Evolutionary conservation across 768 basidiomycete species (phyloP), one percentile per base, ranked within the genome.

Genomic region (Holtermannia corniformis): DNA sequence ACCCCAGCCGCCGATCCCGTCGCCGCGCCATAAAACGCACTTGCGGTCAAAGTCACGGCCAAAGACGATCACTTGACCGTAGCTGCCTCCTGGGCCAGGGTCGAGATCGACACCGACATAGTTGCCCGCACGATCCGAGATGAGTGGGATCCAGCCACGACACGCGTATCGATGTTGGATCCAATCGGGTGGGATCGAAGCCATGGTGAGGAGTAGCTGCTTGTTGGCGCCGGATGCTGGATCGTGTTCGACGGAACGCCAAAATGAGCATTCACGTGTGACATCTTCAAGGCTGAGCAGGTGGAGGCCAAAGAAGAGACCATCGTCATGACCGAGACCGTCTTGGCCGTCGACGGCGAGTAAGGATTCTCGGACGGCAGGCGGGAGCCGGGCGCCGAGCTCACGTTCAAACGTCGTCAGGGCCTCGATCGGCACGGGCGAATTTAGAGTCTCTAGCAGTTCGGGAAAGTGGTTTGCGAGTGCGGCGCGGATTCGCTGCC

Each of bases 11-110:
- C 80, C 82, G 14, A 80, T 78, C 5, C 91, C 90, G 52, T 96
- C 90, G 5, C 95, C 95, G 48, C 80, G 78, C 83, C 85, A 96
- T 44, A 97, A 76, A 41, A 97, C 92, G 32, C 95, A 87, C 69
- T 99, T 99, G 11, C 89, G 86, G 73, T 99, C 95, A 72, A 97
- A 96, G 68, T 97, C 95, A 47, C 95, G 81, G n/a, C 95, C 95
- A 70, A 97, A 99, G 46, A 96, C 84, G 53, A 99, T 95, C 44
- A 96, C 93, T 69, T 99, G 95, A 4, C 95, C 95, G 50, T 78
- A 76, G 7, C 79, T 74, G 42, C 90, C 91, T 22, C 51, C 59
- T 23, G 50, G 50, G 23, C 63, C 62, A 1, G 93, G 93, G 72
- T 85, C 89, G 54, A 99, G 78, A 72, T 99, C 95, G 44, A 99